phyloP scores from a whole-genome alignment of 371 early-diverging fungal genomes.

The Syncephalastrum racemosum region DNA sequence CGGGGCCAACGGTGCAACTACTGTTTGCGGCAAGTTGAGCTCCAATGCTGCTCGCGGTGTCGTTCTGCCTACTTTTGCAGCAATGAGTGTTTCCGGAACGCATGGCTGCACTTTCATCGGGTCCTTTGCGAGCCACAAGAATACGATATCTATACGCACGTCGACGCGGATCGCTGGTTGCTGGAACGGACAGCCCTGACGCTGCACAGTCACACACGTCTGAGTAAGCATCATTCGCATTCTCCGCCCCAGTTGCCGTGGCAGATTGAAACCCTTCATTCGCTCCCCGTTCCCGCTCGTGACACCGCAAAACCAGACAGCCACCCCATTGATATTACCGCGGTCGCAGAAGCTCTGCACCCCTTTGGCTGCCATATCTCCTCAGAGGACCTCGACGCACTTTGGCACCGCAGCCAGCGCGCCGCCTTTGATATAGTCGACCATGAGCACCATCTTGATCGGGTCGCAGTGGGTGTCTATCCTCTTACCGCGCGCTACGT shows the following conservation, averaged over 20 bases:
- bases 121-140: conserved; percentile 41
- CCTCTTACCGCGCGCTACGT: conserved; percentile 71
- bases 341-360: conserved; percentile 15
- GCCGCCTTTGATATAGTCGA: conserved; percentile 25
- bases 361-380: conserved; percentile 28
- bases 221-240: conserved; percentile 51
- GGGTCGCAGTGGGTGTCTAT: conserved; percentile 72
- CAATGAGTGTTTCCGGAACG: conserved; percentile 46
- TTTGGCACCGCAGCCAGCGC: conserved; percentile 16
- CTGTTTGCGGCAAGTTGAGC: conserved; percentile 35
- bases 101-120: conserved; percentile 47
- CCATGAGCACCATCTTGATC: conserved; percentile 60
- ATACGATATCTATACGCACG: conserved; percentile 35
- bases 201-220: conserved; percentile 45
- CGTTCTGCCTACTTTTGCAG: conserved; percentile 49
- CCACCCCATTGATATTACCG: conserved; percentile 10
- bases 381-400: conserved; percentile 11
- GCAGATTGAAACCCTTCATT: conserved; percentile 36
- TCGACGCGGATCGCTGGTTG: conserved; percentile 47
- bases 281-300: conserved; percentile 13
- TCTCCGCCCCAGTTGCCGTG: conserved; percentile 39
- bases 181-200: conserved; percentile 43
- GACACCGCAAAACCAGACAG: conserved; percentile 3
- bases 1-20: conserved; percentile 45
- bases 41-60: conserved; percentile 50